Percentiles rank a stretch among this genome's conserved stretches.
phyloP scores from a whole-genome alignment of 1,139 yeast genomes.

The Blastobotrys raffinosifermentans region DNA sequence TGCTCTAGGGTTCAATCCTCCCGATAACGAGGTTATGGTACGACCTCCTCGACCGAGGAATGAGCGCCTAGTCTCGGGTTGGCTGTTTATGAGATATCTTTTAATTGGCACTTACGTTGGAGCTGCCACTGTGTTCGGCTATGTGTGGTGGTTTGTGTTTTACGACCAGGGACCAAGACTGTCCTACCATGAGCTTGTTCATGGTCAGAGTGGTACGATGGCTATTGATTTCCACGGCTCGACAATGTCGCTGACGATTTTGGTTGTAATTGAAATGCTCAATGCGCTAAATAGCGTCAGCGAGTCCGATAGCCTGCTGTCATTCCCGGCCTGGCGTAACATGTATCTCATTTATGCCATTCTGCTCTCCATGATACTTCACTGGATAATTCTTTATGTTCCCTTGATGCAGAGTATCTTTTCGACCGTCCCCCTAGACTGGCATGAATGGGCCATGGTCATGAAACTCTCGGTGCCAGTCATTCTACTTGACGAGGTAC shows the following conservation, averaged over 20 bases:
- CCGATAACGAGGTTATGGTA: constrained; percentile 31
- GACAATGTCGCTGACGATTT: constrained; percentile 36
- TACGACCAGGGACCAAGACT: constrained; percentile 35
- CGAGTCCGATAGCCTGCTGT: constrained; percentile 36
- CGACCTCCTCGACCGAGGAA: constrained; percentile 31
- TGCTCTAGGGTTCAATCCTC: constrained; percentile 34
- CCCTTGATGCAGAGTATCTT: constrained; percentile 33
- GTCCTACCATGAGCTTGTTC: constrained; percentile 31
- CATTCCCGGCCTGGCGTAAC: constrained; percentile 37
- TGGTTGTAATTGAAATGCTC: constrained; percentile 39
- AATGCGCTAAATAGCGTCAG: constrained; percentile 38
- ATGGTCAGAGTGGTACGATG: constrained; percentile 33
- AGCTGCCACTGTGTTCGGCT: constrained; percentile 38
- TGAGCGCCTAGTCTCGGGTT: constrained; percentile 36
- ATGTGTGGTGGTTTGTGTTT: constrained; percentile 37
- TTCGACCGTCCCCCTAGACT: constrained; percentile 32
- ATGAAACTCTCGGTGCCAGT: constrained; percentile 34
- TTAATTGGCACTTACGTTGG: constrained; percentile 39
- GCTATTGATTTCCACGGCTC: constrained; percentile 33
- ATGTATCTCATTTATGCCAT: constrained; percentile 35
- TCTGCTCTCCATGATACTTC: constrained; percentile 32
- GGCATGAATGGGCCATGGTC: constrained; percentile 36
- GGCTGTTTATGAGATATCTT: constrained; percentile 37
- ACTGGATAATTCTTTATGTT: constrained; percentile 32
- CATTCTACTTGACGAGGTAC: constrained; percentile 34